phyloP scores from a whole-genome alignment of 1,284 basidiomycete species.

The Puccinia horiana region DNA sequence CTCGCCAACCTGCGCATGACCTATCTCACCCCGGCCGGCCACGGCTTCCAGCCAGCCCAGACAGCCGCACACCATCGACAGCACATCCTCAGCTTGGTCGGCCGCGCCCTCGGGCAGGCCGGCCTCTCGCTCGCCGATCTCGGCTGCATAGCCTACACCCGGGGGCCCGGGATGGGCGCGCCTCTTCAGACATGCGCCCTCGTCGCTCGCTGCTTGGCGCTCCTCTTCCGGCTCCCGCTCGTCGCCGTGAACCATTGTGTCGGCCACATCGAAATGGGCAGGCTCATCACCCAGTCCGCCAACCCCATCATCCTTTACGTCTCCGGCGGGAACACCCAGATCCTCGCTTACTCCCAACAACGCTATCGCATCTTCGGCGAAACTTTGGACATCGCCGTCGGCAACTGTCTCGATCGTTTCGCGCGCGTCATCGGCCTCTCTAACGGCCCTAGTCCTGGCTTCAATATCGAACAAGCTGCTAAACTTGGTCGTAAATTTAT shows the following conservation, averaged over 20 bases:
- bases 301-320: conserved; percentile 98
- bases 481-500: conserved; percentile 72
- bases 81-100: conserved; percentile 83
- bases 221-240: conserved; percentile 85
- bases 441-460: conserved; percentile 96
- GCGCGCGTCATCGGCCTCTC: conserved; percentile 92
- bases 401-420: conserved; percentile 96
- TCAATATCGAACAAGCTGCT: conserved; percentile 95
- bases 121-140: background rate
- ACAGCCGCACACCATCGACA: conserved; percentile 93
- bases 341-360: conserved; percentile 96
- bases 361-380: conserved; percentile 98
- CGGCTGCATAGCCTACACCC: conserved; percentile 16
- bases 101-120: conserved; percentile 65
- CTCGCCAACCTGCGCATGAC: conserved; percentile 78
- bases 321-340: conserved; percentile 97
- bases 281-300: conserved; percentile 87
- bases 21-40: conserved; percentile 95
- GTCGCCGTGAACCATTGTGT: conserved; percentile 98
- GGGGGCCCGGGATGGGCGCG: conserved; percentile 97
- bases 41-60: conserved; percentile 92
- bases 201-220: conserved; percentile 86
- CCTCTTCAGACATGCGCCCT: conserved; percentile 92
- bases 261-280: conserved; percentile 99
- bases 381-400: conserved; percentile 97